Evolutionary conservation across 306 rosid genomes (phyloP).

Genomic region (Mimosa bimucronata): DNA sequence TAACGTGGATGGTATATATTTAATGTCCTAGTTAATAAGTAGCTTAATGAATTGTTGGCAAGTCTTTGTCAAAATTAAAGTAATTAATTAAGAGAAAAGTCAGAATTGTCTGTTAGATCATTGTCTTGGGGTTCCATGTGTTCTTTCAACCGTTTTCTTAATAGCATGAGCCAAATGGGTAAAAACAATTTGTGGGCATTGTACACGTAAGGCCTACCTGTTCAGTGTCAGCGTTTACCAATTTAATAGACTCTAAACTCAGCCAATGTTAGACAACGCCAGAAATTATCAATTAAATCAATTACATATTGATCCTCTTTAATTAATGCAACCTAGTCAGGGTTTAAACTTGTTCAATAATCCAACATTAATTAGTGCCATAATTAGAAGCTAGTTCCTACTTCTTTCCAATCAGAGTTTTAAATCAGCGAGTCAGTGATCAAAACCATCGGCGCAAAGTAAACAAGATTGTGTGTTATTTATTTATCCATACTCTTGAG

Average conservation of each 20-base stretch:
- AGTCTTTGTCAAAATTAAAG: conserved; percentile 45
- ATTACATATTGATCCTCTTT: neutral
- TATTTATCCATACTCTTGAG: too few species aligned
- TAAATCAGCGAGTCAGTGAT: neutral
- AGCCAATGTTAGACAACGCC: neutral
- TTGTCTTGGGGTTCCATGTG: conserved; percentile 45
- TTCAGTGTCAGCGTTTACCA: neutral
- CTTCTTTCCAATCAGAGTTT: neutral
- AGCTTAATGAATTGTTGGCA: conserved; percentile 41
- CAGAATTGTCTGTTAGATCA: conserved; percentile 33
- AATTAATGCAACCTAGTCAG: neutral
- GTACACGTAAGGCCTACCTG: conserved; percentile 27
- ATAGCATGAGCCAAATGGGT: conserved; percentile 50
- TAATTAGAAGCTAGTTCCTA: neutral
- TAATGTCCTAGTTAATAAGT: neutral
- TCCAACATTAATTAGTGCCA: neutral
- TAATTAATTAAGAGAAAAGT: conserved; percentile 6
- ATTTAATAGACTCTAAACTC: neutral
- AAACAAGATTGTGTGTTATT: neutral
- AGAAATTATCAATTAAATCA: neutral
- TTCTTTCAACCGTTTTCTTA: conserved; percentile 37
- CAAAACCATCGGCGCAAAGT: neutral
- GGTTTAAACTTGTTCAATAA: neutral
- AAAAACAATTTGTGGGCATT: conserved; percentile 34
- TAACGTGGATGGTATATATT: neutral